These are phyloP conservation scores for Beta corolliflora DNA, from an alignment of 179 eudicot species.

Conservation along the genomic window DNA sequence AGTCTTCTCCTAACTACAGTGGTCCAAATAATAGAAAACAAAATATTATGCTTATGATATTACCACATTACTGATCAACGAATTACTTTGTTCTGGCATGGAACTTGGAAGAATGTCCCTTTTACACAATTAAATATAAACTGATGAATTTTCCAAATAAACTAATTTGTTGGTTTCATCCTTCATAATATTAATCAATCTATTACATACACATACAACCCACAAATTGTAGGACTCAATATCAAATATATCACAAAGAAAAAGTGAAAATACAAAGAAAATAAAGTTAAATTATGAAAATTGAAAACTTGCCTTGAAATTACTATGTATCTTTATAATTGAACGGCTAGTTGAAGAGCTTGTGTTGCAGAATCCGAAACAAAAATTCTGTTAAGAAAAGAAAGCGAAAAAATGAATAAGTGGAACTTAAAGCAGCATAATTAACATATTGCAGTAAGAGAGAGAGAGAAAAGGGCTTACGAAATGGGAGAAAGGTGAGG, in stretches of 20 bases:
- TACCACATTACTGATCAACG: neutral
- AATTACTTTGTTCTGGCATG: neutral
- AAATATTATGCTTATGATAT: neutral
- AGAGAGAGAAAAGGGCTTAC: conserved; percentile 13
- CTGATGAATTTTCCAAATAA: neutral
- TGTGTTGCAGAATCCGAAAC: neutral
- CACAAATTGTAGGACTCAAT: neutral
- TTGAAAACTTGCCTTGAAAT: conserved; percentile 18
- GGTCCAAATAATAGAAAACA: neutral
- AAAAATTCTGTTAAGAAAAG: conserved; percentile 13
- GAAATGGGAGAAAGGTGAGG: neutral
- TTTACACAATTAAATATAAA: neutral
- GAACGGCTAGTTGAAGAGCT: conserved; percentile 8
- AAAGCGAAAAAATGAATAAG: neutral
- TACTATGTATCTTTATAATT: neutral
- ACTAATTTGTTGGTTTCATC: neutral
- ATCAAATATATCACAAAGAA: neutral
- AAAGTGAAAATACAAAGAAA: neutral
- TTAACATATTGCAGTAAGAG: neutral
- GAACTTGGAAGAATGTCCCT: neutral
- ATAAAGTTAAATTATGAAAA: neutral
- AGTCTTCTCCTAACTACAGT: neutral
- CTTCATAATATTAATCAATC: neutral
- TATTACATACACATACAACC: neutral
- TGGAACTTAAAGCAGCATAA: neutral